Evolutionary conservation across 495 filamentous ascomycete species (phyloP), one percentile per base, ranked within the genome.

Genomic region (Daldinia caldariorum): DNA sequence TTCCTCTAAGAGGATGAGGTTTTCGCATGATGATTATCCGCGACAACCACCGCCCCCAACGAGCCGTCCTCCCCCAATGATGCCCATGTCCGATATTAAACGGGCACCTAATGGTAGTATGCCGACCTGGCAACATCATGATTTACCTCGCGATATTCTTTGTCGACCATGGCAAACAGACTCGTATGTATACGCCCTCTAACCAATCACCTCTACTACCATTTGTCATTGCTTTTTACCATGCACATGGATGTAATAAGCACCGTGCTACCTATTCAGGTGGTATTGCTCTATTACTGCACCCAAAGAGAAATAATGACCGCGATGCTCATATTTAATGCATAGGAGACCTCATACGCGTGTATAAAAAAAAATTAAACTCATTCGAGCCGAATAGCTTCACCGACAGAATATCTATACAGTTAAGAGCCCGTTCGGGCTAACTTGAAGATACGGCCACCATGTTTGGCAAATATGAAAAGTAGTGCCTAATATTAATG

Each of bases 311-410:
- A 74, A 65, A 14, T 39, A 60, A 66, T 59, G 45, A 35, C 45
- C 43, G 38, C 38, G 50, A 58, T 51, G 6, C 55, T 69, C 29
- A 63, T 63, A 57, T 59, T 31, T 60, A 43, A 68, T 85, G 82
- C 47, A 80, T 82, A 67, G 87, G 88, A 75, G 90, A 92, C 77
- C 84, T 84, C 71, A 93, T 92, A 88, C 82, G 90, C 53, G 83
- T 89, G 51, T 92, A 91, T 79, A 85, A 85, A 12, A 85, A 85
- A 12, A 84, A 89, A 71, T 85, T 92, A 71, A 82, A 53, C n/a
- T 16, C 26, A 26, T 7, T 14, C 49, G 49, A 53, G 22, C 14
- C 29, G 49, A 22, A 31, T 58, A 12, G 22, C 6, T 45, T 32
- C 10, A 16, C 22, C 56, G 18, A 39, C 31, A 13, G 12, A 35